Conservation (phyloP, 179 eudicot genomes). For the Sideroxylon spinosum region DNA sequence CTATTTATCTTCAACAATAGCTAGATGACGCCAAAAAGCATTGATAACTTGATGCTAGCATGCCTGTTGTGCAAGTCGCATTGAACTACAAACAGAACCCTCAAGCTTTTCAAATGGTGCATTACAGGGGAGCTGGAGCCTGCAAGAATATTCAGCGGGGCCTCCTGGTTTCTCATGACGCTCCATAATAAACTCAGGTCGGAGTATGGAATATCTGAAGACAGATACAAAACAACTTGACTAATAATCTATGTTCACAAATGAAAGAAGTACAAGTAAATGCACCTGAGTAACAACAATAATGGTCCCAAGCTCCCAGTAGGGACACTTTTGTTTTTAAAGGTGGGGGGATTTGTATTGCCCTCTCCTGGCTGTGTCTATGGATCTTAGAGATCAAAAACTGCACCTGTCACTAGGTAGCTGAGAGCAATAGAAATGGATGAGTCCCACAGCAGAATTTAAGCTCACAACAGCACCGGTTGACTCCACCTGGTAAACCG, state of each 20-base stretch:
- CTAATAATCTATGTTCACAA: background rate
- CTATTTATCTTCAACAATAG: background rate
- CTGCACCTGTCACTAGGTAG: slow-evolving; percentile 90
- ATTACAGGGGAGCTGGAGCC: slow-evolving; percentile 98
- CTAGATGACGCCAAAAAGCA: background rate
- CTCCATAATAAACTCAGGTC: slow-evolving; percentile 93
- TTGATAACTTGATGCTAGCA: slow-evolving; percentile 11
- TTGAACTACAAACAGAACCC: slow-evolving; percentile 87
- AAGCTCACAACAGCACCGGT: slow-evolving; percentile 99
- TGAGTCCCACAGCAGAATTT: slow-evolving; percentile 95
- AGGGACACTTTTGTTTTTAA: too few relatives aligned
- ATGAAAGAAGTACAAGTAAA: slow-evolving; percentile 5
- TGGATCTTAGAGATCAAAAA: slow-evolving; percentile 1
- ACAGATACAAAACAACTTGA: slow-evolving; percentile 9
- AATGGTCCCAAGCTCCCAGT: background rate
- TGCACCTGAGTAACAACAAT: background rate
- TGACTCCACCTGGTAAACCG: slow-evolving; percentile 86
- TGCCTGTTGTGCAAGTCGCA: slow-evolving; percentile 96
- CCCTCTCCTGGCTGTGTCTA: too few relatives aligned
- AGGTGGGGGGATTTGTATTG: too few relatives aligned
- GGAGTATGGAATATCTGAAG: slow-evolving; percentile 88
- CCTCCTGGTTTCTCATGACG: slow-evolving; percentile 81
- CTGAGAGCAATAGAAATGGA: slow-evolving; percentile 94
- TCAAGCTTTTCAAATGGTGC: slow-evolving; percentile 91
- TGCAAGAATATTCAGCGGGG: slow-evolving; percentile 82